phyloP scores from a whole-genome alignment of 305 asterid species.

The Solanum chacoense region DNA sequence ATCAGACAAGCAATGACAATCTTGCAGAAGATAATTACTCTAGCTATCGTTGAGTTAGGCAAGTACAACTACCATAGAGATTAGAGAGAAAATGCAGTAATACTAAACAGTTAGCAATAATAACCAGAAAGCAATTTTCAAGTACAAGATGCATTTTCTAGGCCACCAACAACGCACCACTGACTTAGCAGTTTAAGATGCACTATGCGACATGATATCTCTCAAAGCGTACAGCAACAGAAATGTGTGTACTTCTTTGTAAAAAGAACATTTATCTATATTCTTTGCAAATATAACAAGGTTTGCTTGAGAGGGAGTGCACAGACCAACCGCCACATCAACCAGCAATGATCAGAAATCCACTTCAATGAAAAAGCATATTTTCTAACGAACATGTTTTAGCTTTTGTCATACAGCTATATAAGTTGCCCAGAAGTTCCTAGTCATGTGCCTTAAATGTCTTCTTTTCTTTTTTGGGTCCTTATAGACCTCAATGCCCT shows the following conservation, averaged over 20 bases:
- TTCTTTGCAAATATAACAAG: neutral
- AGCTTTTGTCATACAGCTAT: neutral
- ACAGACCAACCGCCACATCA: neutral
- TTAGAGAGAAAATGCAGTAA: neutral
- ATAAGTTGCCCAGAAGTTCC: neutral
- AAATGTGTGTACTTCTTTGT: neutral
- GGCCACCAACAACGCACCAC: neutral
- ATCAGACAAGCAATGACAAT: neutral
- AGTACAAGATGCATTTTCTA: neutral
- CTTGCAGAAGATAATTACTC: conserved; percentile 3
- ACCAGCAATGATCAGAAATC: neutral
- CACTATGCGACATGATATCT: neutral
- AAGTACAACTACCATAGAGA: neutral
- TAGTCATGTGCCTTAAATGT: neutral
- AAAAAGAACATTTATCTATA: neutral
- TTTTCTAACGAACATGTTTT: neutral
- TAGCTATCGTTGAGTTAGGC: neutral
- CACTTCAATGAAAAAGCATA: neutral
- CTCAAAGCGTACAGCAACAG: neutral
- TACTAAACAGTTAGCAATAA: neutral
- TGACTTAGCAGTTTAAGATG: neutral
- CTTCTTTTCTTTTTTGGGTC: neutral
- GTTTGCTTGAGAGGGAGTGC: neutral
- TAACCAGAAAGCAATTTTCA: neutral
- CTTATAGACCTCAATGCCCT: neutral